Evolutionary conservation across 1,139 yeast species (phyloP), one percentile per base, ranked within the genome.

Genomic region (Komagataea norvegica): DNA sequence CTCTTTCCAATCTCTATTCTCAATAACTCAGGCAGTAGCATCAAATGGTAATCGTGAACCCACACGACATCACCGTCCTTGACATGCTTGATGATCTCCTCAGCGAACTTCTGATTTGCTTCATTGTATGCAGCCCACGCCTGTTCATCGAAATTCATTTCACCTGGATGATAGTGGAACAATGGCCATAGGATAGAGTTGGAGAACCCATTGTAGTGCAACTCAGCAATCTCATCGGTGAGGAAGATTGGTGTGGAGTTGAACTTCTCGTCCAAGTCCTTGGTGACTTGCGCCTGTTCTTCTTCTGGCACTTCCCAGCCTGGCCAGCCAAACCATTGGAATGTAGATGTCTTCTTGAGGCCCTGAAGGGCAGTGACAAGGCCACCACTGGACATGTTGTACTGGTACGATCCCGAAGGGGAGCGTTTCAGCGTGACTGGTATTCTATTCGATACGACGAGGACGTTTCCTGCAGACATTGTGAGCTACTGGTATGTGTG

Each of bases 261-360:
- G 68, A 88, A 91, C 57, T 86, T 78, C 29, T 75, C 76, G 60
- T 71, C 70, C 47, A 93, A 66, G 48, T 89, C 96, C 18, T 64
- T 57, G 43, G 78, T 77, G 38, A 93, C 95, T 41, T 67, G 65
- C 0, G 62, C 73, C 57, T 82, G 82, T 49, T 88, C 96, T 29
- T 71, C 72, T 21, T 70, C 84, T 2, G 95, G 95, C 8, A 93
- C 71, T 54, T 88, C 96, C 54, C 88, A 65, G 1, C 96, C 83
- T 2, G 97, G 96, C 99, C 99, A 93, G 15, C 99, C 99, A 52
- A 86, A 79, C 99, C 99, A 93, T 58, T 86, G 93, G 63, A 91
- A 91, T 44, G 84, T 82, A 11, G 91, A 80, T 10, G 81, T 66
- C 53, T 86, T 85, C 60, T 87, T 86, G 40, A 93, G 67, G 1